Evolutionary conservation across 768 basidiomycete species (phyloP), one percentile per base, ranked within the genome.

Genomic region (Daedalea quercina): DNA sequence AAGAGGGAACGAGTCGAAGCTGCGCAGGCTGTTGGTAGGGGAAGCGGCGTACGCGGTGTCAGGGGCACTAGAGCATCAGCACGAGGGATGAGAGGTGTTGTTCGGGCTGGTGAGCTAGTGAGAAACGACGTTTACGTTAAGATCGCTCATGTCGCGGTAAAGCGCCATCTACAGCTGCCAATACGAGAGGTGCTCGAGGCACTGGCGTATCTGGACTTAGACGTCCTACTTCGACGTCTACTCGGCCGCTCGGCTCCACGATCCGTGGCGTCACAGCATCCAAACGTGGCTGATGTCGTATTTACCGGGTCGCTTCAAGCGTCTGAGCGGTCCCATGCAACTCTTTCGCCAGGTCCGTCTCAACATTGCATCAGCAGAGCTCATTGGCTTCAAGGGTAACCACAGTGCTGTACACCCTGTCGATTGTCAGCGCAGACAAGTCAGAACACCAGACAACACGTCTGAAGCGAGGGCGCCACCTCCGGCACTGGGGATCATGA

Each of bases 11-110:
- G 69, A 41, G 69, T 68, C 11, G 76, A 76, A 52, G 70, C 66
- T 35, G 59, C 66, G 4, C 56, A 50, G 42, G 31, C 59, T 0
- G 45, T 56, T 9, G 52, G 56, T 19, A 54, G 63, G 44, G 62
- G 79, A 22, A 85, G 86, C 31, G 78, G 80, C 15, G 78, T 87
- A 2, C 69, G 85, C 60, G 88, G 87, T 8, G 82, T 87, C 26
- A 77, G 85, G 50, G 88, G 86, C 2, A 91, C 82, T 4, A 75
- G 82, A 42, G 84, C 81, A 1, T 85, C 80, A 12, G 73, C 76
- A 72, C 77, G 81, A 53, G 79, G 57, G 1, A 46, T 56, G 52
- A 48, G 56, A 13, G 56, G 56, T 3, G 50, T 31, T 11, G 13
- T 54, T n/a, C 55, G 57, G 17, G 60, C 52, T 20, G 55, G 59